Evolutionary conservation across 257 asterid species (phyloP).

Genomic region (Solanum stenotomum): DNA sequence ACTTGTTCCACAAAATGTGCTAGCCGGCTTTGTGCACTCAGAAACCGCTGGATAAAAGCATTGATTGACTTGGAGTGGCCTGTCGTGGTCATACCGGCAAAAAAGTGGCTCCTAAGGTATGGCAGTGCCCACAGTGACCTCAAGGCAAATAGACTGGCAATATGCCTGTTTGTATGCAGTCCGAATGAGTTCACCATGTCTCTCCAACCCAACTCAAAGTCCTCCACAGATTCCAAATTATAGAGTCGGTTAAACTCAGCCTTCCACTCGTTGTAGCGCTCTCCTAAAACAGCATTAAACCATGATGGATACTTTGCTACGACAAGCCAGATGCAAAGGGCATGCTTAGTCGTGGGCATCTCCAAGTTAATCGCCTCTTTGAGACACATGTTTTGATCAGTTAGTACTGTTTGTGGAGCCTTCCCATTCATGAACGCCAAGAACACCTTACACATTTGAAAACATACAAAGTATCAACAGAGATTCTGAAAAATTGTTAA

Average conservation of each 20-base stretch:
- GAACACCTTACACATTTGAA: conserved; percentile 49
- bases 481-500: background rate
- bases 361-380: conserved; percentile 87
- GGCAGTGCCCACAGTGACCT: conserved; percentile 89
- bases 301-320: conserved; percentile 92
- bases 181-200: conserved; percentile 84
- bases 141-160: conserved; percentile 66
- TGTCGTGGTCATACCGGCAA: conserved; percentile 87
- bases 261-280: conserved; percentile 92
- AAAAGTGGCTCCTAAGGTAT: conserved; percentile 84
- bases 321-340: conserved; percentile 94
- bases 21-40: conserved; percentile 90
- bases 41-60: conserved; percentile 88
- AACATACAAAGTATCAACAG: conserved; percentile 2
- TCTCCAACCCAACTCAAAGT: conserved; percentile 93
- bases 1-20: conserved; percentile 98
- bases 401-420: conserved; percentile 86
- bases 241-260: conserved; percentile 78
- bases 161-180: conserved; percentile 81
- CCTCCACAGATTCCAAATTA: conserved; percentile 69
- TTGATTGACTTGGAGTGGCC: conserved; percentile 79
- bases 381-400: conserved; percentile 89
- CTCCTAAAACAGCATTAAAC: conserved; percentile 94
- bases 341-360: conserved; percentile 84
- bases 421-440: conserved; percentile 84